Base-by-base conservation (phyloP, 2,329 filamentous ascomycete species). In the Diaporthe longicolla region DNA sequence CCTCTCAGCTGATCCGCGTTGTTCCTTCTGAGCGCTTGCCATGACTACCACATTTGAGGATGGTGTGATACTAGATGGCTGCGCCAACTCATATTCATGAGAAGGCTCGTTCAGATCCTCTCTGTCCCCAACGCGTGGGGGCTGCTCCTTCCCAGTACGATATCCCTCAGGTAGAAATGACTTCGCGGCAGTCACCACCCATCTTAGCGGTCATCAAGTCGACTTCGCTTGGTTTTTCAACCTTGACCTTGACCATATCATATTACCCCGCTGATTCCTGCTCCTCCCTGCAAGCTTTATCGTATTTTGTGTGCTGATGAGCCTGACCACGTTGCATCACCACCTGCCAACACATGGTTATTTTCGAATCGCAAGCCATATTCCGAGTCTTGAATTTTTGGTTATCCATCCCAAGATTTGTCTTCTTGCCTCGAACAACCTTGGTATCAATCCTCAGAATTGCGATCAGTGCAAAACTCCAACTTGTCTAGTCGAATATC, bases 321-420 rank as follows among this genome's bases (percentile, higher is more conserved):
- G 29, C 48, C 19, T 10, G 17, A 26, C 15, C 32, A 54, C 32
- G 37, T 48, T 21, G n/a, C 40, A 54, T 15, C 32, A 29, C 52
- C 15, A 9, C 26, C 63, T 68, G 63, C 4, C 63, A 68, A 40
- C 63, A 40, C 32, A 54, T 68, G 48, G n/a, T 54, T 48, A 54
- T 54, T 13, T 21, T 5, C 32, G n/a, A 37, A 11, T 21, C 32
- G 21, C 2, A 9, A 40, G 48, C 24, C 21, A 13, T 29, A 13
- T 35, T 9, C 9, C 21, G 8, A 21, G 40, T 5, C 32, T 54
- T n/a, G 9, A 40, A n/a, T 19, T 68, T 65, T 68, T 68, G 32
- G 29, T 68, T 68, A 54, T 17, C 32, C 8, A 29, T 29, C 24
- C 5, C 6, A 17, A 54, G 32, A 9, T 11, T 68, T 68, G 3